Evolutionary conservation across 163 green algal species (phyloP).

Genomic region (Prototheca stagnorum): DNA sequence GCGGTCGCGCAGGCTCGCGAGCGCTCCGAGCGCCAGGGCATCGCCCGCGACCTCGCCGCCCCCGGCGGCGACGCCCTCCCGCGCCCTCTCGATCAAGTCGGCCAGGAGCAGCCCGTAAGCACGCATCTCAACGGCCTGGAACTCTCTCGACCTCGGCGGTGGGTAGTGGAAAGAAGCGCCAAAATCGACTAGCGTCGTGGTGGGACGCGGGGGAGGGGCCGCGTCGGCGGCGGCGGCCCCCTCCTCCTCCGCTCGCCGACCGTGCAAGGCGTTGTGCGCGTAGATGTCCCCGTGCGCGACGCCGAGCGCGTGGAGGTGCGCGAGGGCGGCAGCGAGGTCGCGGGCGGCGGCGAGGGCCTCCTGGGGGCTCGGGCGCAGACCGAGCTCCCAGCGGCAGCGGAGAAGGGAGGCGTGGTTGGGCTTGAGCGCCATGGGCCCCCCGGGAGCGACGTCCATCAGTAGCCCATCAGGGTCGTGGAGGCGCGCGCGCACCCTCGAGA

Average conservation of each 20-base stretch:
- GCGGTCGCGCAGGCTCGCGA: too few relatives aligned
- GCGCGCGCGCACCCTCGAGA: conserved; percentile 24
- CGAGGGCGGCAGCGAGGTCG: conserved; percentile 23
- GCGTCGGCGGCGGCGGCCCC: too few relatives aligned
- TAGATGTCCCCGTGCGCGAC: conserved; percentile 53
- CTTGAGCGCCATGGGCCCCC: conserved; percentile 27
- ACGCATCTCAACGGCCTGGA: conserved; percentile 34
- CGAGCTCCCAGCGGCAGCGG: conserved; percentile 33
- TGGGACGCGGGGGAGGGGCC: too few relatives aligned
- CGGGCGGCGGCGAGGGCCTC: conserved; percentile 19
- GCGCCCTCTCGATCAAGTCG: conserved; percentile 15
- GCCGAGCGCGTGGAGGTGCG: conserved; percentile 26
- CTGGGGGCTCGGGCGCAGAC: conserved; percentile 6
- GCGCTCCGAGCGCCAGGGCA: too few relatives aligned
- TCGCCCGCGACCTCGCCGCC: too few relatives aligned
- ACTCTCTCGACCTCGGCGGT: conserved; percentile 4
- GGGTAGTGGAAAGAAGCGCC: conserved; percentile 16
- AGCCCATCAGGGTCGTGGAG: conserved; percentile 27
- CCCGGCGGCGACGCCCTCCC: too few relatives aligned
- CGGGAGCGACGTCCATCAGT: conserved; percentile 28
- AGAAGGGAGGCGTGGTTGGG: conserved; percentile 38
- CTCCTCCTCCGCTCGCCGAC: too few relatives aligned
- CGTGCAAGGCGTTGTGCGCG: conserved; percentile 48
- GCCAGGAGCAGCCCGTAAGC: conserved; percentile 37
- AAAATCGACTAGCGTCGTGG: too few relatives aligned